A percentile compares a stretch with the other conserved stretches of the same genome.
phyloP scores from a whole-genome alignment of 768 basidiomycete genomes.

The Trichaptum fuscoviolaceum region DNA sequence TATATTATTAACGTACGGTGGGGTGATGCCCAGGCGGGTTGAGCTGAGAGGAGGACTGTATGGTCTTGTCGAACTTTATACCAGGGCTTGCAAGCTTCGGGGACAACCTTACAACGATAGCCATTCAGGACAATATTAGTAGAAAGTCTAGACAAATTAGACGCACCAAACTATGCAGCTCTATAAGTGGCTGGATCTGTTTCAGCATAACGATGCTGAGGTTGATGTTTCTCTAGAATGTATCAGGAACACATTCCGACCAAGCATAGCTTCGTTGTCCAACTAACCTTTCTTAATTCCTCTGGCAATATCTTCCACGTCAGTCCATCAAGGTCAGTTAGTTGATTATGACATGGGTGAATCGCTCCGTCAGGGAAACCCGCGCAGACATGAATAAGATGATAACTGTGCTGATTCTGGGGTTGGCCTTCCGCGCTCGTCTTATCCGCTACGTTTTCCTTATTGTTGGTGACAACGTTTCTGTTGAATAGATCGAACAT shows the following conservation, averaged over 20 bases:
- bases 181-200: conserved; percentile 7
- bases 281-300: conserved; percentile 56
- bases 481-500: conserved; percentile 31
- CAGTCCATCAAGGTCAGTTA: conserved; percentile 40
- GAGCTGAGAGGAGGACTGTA: conserved; percentile 42
- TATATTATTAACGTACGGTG: conserved; percentile 25
- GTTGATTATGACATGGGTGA: conserved; percentile 51
- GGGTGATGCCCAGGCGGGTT: conserved; percentile 21
- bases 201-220: conserved; percentile 9
- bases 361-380: conserved; percentile 48
- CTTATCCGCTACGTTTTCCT: conserved; percentile 1
- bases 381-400: conserved; percentile 60
- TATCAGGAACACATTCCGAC: not conserved
- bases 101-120: conserved; percentile 28
- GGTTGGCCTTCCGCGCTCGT: conserved; percentile 21
- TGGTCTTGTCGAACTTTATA: conserved; percentile 47
- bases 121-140: conserved; percentile 5
- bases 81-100: conserved; percentile 41
- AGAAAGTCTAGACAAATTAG: not conserved
- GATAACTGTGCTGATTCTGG: conserved; percentile 24
- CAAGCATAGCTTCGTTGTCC: not conserved
- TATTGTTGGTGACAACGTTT: not conserved
- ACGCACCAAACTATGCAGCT: conserved; percentile 7
- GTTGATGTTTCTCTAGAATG: conserved; percentile 10
- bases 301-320: conserved; percentile 56